Percentiles rank a stretch among this genome's conserved stretches.
phyloP scores from a whole-genome alignment of 176 grass and related monocot genomes.

The Oryza punctata region DNA sequence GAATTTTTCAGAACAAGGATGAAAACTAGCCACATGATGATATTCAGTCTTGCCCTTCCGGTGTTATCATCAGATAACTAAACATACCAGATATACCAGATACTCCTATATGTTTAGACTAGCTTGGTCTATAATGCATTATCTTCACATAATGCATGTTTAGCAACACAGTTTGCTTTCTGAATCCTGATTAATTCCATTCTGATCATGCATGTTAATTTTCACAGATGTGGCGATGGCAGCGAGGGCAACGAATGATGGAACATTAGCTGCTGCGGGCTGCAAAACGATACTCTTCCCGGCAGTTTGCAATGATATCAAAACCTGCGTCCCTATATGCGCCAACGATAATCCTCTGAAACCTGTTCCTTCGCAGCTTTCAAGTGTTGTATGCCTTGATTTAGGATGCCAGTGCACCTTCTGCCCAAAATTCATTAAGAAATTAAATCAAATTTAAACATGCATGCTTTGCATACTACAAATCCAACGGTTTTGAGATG shows the following conservation, averaged over 20 bases:
- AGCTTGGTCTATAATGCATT: no score
- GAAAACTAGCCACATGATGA: background rate
- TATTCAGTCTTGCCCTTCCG: background rate
- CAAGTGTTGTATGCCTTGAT: background rate
- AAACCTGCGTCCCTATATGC: background rate
- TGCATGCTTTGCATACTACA: no score
- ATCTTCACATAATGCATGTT: background rate
- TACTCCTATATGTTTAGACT: no score
- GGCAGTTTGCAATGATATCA: background rate
- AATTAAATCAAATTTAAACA: no score
- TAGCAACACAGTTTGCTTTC: background rate
- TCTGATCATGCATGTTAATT: background rate
- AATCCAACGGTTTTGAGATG: no score
- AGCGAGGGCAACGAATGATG: background rate
- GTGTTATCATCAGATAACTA: background rate
- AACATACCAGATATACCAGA: no score
- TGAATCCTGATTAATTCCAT: background rate
- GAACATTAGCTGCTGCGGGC: background rate
- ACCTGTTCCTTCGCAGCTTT: background rate
- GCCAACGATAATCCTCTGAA: background rate
- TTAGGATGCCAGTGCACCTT: background rate
- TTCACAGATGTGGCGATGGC: background rate
- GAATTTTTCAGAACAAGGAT: background rate
- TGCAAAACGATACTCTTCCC: background rate
- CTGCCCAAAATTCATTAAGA: background rate